Evolutionary conservation across 441 rosid species (phyloP), one percentile per base, ranked within the genome.

Genomic region (Breynia disticha): DNA sequence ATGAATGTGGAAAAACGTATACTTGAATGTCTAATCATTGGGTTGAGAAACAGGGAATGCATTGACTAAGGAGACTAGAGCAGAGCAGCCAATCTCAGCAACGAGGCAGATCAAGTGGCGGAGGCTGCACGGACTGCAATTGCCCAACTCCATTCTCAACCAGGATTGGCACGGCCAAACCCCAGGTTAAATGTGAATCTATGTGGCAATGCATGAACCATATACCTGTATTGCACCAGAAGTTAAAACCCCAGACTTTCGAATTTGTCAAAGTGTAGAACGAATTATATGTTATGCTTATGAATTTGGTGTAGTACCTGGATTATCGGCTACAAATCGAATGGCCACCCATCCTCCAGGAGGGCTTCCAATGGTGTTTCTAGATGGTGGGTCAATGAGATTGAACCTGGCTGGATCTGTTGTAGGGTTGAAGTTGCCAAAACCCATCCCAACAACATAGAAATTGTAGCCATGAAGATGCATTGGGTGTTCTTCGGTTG

Each of bases 131-230:
- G 14, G 79, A 54, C 57, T 83, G 76, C 59, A 81, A 43, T 44
- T 57, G 54, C 32, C 84, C 86, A 5, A 61, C 71, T 57, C 98
- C 97, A 57, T 91, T 72, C 16, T 91, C 94, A 7, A 88, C 98
- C 37, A 91, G 45, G 61, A 88, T 80, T 39, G 83, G 76, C 94
- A 72, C 81, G 15, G 83, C 84, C 57, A 91, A 14, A 48, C 98
- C 95, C 98, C 95, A 88, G 1, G 63, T 72, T 15, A 91, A 73
- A 61, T 91, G 96, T 57, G 77, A 79, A 69, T 91, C 98, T 59
- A 87, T 68, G 76, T 87, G 98, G 60, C 95, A 86, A 62, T 91
- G 98, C 91, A 88, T 55, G 56, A 91, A 14, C 98, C 95, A 91
- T 45, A 82, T 86, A 20, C 96, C 96, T 87, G 78, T 73, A 50